Percentiles rank a stretch among this genome's conserved stretches.
phyloP scores from a whole-genome alignment of 257 asterid genomes.

The Plantago major region DNA sequence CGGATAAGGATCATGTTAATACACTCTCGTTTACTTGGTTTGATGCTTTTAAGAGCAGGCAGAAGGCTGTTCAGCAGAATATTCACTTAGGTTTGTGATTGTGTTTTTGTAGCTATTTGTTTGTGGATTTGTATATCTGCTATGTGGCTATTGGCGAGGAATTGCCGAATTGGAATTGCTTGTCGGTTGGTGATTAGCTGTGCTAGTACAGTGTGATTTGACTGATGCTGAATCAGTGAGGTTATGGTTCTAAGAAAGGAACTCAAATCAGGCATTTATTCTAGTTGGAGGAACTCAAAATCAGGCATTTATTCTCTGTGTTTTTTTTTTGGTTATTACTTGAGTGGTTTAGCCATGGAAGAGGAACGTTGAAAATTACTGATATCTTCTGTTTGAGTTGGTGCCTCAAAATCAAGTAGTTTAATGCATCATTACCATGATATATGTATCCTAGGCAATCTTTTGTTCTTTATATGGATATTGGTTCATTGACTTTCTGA shows the following conservation, averaged over 20 bases:
- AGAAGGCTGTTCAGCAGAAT: constrained; percentile 82
- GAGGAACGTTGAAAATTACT: background rate
- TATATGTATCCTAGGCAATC: background rate
- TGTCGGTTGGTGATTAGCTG: background rate
- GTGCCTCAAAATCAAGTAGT: background rate
- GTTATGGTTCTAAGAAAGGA: background rate
- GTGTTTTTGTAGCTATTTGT: background rate
- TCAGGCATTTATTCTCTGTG: too few species aligned
- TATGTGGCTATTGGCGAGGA: background rate
- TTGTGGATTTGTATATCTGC: background rate
- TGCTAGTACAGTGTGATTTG: background rate
- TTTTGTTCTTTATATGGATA: too few species aligned
- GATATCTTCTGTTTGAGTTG: background rate
- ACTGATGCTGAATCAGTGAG: background rate
- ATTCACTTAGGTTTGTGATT: constrained; percentile 66
- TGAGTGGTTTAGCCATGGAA: too few species aligned
- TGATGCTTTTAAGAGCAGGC: constrained; percentile 80
- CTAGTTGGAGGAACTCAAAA: too few species aligned
- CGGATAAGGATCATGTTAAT: constrained; percentile 78
- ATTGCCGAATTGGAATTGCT: background rate
- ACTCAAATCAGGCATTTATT: too few species aligned
- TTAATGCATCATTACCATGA: background rate
- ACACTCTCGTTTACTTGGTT: constrained; percentile 81
- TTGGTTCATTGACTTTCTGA: too few species aligned
- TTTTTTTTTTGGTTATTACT: background rate